Evolutionary conservation across 2,329 filamentous ascomycete species (phyloP), one percentile per base, ranked within the genome.

Genomic region (Kalmusia sp.): DNA sequence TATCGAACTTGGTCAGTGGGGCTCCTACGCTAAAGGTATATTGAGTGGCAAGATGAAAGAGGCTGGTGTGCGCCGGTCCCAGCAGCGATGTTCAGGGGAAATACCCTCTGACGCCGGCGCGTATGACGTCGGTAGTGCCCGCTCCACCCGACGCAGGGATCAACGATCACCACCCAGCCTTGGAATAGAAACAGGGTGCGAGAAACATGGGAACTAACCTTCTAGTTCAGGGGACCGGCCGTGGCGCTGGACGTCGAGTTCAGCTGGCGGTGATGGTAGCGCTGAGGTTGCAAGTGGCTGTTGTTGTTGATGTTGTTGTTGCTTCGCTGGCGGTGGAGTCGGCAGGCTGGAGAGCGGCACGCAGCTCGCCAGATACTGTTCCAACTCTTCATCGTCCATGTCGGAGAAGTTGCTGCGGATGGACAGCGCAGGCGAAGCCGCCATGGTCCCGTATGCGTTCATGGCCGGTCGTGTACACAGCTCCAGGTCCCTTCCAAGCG

Each of bases 321-420:
- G 61, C 59, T 68, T 72, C 47, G 62, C 63, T 17, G 70, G 71
- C n/a, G 74, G 74, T 51, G 74, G 74, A 14, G 74, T 76, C 6
- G 74, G 74, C 19, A 76, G 62, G 58, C 70, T 74, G 27, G 73
- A 76, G 34, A 76, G 62, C 40, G 73, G 73, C 22, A 72, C 69
- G 39, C 71, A 76, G 49, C 57, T 70, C 34, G 70, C 73, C 57
- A 76, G 73, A 61, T 75, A 76, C 51, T 57, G 58, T 40, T 76
- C 74, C 58, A 75, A 51, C 53, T 75, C 71, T 49, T 74, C 73
- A 51, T 73, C 69, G 39, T 71, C 71, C 60, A 73, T 64, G 59
- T 73, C 65, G 55, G 40, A 45, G 27, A 53, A 53, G 33, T 59
- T 31, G 53, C 41, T 51, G 41, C 21, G 31, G 30, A 33, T 41